These are phyloP conservation scores for Tulasnella sp. DNA, from an alignment of 768 basidiomycete genomes.

Conservation along the genomic window DNA sequence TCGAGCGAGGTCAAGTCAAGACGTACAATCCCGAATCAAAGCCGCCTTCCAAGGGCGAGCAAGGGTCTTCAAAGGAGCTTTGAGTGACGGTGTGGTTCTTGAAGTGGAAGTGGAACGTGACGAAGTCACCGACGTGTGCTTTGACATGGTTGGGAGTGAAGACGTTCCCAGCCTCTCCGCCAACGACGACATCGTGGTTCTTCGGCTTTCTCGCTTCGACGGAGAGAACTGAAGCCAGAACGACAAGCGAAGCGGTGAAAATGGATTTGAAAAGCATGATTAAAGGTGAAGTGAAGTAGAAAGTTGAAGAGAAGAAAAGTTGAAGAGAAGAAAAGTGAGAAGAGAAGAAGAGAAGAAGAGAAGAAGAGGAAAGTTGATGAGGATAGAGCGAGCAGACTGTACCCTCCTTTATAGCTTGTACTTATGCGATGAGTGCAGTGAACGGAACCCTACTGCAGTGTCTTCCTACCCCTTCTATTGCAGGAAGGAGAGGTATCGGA, in stretches of 20 bases:
- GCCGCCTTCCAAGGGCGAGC: background rate
- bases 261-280: background rate
- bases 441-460: too few relatives aligned
- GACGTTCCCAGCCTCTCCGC: background rate
- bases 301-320: background rate
- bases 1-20: background rate
- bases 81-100: constrained; percentile 12
- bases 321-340: background rate
- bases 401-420: background rate
- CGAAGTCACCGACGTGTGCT: background rate
- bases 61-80: constrained; percentile 3
- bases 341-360: background rate
- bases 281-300: background rate
- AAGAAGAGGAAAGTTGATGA: background rate
- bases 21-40: constrained; percentile 16
- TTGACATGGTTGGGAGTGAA: background rate
- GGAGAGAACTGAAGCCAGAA: background rate
- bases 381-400: background rate
- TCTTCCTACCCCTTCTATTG: too few relatives aligned
- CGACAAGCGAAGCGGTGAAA: background rate
- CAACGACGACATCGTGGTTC: background rate
- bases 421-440: too few relatives aligned
- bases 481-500: too few relatives aligned
- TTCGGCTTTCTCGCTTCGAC: background rate
- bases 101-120: constrained; percentile 5